A percentile compares a stretch with the other conserved stretches of the same genome.
Conservation (phyloP, 164 flowering plant species). For the Umbellularia californica region DNA sequence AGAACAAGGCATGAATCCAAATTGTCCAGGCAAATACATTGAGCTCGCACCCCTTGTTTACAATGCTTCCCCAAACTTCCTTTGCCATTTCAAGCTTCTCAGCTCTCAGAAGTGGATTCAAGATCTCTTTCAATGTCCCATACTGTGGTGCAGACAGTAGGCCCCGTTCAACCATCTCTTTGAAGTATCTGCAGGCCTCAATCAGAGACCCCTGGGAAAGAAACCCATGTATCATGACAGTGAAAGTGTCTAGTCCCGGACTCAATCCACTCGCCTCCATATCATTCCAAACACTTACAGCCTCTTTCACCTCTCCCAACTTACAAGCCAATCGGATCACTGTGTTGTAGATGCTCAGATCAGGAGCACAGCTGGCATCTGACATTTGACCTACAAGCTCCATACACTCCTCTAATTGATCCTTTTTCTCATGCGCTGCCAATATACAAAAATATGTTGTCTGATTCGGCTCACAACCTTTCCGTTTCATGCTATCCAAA, state of each 20-base stretch:
- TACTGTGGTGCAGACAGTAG: slow-evolving; percentile 69
- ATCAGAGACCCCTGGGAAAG: slow-evolving; percentile 49
- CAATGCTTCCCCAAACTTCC: slow-evolving; percentile 72
- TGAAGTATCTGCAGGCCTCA: slow-evolving; percentile 80
- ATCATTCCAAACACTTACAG: slow-evolving; percentile 60
- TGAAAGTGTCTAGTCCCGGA: slow-evolving; percentile 68
- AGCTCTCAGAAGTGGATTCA: slow-evolving; percentile 66
- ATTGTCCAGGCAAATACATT: slow-evolving; percentile 89
- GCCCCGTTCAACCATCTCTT: slow-evolving; percentile 84
- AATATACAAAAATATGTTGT: slow-evolving; percentile 61
- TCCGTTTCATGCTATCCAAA: slow-evolving; percentile 61
- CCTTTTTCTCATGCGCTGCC: slow-evolving; percentile 85
- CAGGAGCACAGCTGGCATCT: slow-evolving; percentile 54
- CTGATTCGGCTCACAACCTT: slow-evolving; percentile 55
- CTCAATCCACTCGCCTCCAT: slow-evolving; percentile 58
- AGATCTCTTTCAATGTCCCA: slow-evolving; percentile 70
- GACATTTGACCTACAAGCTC: slow-evolving; percentile 61
- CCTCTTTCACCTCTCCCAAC: slow-evolving; percentile 69
- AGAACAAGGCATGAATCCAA: slow-evolving; percentile 86
- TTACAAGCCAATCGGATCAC: slow-evolving; percentile 73
- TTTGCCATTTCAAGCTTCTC: slow-evolving; percentile 74
- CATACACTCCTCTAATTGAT: slow-evolving; percentile 74
- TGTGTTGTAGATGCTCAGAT: slow-evolving; percentile 53
- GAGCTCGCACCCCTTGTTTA: slow-evolving; percentile 63
- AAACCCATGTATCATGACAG: slow-evolving; percentile 70